A percentile compares a stretch with the other conserved stretches of the same genome.
phyloP scores from a whole-genome alignment of 306 rosid species.

The Quercus variabilis region DNA sequence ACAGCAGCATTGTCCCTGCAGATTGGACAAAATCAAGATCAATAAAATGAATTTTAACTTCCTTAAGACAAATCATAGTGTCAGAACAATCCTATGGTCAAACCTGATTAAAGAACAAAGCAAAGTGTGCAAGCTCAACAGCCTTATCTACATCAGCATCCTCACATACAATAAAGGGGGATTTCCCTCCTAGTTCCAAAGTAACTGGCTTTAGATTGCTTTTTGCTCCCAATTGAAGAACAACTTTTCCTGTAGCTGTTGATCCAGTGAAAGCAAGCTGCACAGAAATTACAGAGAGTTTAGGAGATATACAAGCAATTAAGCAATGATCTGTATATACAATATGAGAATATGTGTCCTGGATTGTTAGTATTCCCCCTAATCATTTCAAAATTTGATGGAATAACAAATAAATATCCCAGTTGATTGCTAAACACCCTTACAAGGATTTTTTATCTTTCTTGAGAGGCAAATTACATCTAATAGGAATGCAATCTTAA shows the following conservation, averaged over 20 bases:
- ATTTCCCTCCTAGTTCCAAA: conserved; percentile 93
- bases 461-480: background rate
- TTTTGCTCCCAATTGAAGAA: conserved; percentile 66
- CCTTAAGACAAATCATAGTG: background rate
- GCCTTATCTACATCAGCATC: conserved; percentile 90
- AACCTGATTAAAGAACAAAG: conserved; percentile 89
- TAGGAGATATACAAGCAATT: background rate
- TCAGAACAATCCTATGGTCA: background rate
- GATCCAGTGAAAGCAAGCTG: conserved; percentile 98
- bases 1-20: conserved; percentile 95
- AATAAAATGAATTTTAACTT: conserved; percentile 8
- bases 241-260: conserved; percentile 73
- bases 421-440: background rate
- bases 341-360: background rate
- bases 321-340: background rate
- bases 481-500: background rate
- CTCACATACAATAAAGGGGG: conserved; percentile 86
- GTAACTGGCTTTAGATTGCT: conserved; percentile 91
- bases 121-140: conserved; percentile 84
- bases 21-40: conserved; percentile 10
- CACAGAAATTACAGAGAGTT: conserved; percentile 12
- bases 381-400: background rate
- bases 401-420: background rate
- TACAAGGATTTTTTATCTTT: background rate
- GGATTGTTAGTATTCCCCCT: background rate